Evolutionary conservation across 371 early-diverging fungal genomes (phyloP), one percentile per base, ranked within the genome.

Genomic region (Rozella allomycis): DNA sequence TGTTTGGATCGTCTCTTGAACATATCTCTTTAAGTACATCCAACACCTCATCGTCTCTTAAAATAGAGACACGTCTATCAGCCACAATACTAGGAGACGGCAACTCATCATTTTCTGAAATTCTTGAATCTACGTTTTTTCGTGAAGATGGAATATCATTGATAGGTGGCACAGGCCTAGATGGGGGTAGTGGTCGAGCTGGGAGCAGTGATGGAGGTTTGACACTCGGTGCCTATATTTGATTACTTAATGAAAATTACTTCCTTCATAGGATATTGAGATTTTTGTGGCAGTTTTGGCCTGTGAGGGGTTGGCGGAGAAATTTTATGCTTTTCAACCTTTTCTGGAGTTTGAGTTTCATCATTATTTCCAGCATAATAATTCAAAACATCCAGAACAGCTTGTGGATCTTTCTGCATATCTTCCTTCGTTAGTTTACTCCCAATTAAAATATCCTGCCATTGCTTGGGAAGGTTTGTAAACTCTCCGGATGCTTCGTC

Each of bases 381-480:
- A 45, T 87, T 87, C 25, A 90, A 60, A 17, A 86, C 90, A 43
- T 88, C 88, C 25, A 90, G 51, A 28, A 93, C 91, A n/a, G 88
- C 34, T 20, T 38, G 32, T 10, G 38, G 38, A 26, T 38, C 31
- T 13, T 23, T 26, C 7, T 23, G 9, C 20, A 31, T 30, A 17
- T 38, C 38, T 22, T 38, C 31, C 12, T 27, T 39, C 23, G 32
- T 18, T 16, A 49, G 31, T 25, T 25, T 36, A 2, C 34, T 25
- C 0, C 14, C 21, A 17, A 16, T 14, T 14, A 30, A 20, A 20
- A 27, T 23, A 7, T 31, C 9, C 12, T 26, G 19, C 33, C 40
- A 37, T 16, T 23, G 7, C 26, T 39, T 20, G 8, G 29, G 34
- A 4, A 45, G 16, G 7, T 33, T 25, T 19, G 81, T 82, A 48